Evolutionary conservation across 2,329 filamentous ascomycete genomes (phyloP), one percentile per base, ranked within the genome.

Genomic region (Cladosporium cucumerinum): DNA sequence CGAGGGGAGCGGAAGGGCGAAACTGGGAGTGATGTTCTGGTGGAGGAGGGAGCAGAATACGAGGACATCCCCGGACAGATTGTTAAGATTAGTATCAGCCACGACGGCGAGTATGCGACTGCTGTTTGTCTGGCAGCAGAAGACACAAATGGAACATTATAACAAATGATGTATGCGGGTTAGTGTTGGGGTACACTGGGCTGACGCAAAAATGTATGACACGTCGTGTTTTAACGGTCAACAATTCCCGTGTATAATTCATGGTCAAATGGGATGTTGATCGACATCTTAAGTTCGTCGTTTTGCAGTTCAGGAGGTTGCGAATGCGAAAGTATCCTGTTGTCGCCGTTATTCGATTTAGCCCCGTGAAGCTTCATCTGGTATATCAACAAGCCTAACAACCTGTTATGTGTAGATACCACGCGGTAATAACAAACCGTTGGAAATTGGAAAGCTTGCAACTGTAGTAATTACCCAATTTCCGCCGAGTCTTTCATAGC

Each of bases 81-180:
- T 58, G 92, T 88, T 16, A 82, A 86, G 72, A 75, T 97, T 52
- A 94, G 89, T 66, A 96, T 97, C 71, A 95, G 90, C 72, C 93
- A 97, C 75, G 93, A 97, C 76, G 88, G 86, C 1, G 89, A 92
- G 8, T 96, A 93, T 78, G 92, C 92, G 11, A 88, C 85, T 23
- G 90, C 89, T 7, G 82, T 89, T 0, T 90, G 88, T 68, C 68
- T 92, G 36, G 86, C 84, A n/a, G 74, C 76, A 5, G 66, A 67
- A 16, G 69, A 64, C n/a, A 25, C 55, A 7, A 46, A 28, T 54
- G 25, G 8, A 21, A 46, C n/a, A n/a, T 21, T 46, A 10, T 46
- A 23, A 46, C 10, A 46, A 11, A 46, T 21, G 8, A 10, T 46
- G n/a, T 21, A 1, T 46, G 21, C 39, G 39, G 39, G 39, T 46